These are phyloP conservation scores for Vigna reflexopilosa DNA, from an alignment of 306 rosid species.

Conservation along the genomic window DNA sequence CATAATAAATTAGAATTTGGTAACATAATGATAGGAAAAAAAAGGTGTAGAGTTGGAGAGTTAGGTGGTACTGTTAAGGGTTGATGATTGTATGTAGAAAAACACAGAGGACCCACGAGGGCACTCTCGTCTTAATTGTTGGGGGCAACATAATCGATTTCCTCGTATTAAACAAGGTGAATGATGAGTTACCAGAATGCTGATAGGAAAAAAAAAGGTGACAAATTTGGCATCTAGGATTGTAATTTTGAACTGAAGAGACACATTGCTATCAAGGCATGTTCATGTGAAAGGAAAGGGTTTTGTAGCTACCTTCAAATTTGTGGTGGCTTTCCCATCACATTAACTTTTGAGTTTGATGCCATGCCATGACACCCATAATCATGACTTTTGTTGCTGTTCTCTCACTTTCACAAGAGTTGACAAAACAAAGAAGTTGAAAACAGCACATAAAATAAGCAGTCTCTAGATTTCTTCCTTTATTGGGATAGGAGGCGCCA, in stretches of 20 bases:
- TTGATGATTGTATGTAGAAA: conserved; percentile 18
- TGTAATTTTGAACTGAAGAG: conserved; percentile 3
- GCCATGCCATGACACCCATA: neutral
- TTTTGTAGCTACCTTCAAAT: conserved; percentile 11
- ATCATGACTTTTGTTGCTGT: conserved; percentile 9
- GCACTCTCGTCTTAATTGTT: conserved; percentile 16
- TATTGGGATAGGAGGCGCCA: conserved; percentile 37
- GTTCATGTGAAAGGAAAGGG: conserved; percentile 39
- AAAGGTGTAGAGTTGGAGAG: neutral
- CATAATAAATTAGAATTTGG: no score
- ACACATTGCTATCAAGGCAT: conserved; percentile 5
- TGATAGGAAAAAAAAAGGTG: conserved; percentile 4
- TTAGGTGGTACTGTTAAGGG: neutral
- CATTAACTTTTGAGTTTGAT: conserved; percentile 41
- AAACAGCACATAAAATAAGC: conserved; percentile 47
- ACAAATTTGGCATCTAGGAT: conserved; percentile 44
- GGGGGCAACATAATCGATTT: conserved; percentile 29
- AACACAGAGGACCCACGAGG: conserved; percentile 44
- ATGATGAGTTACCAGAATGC: conserved; percentile 44
- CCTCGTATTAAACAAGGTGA: conserved; percentile 51
- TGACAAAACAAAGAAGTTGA: conserved; percentile 48
- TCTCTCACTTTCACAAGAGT: conserved; percentile 45
- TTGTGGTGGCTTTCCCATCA: conserved; percentile 42
- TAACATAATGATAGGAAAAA: neutral
- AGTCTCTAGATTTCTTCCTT: conserved; percentile 42